Conservation (phyloP, 2,329 filamentous ascomycete genomes). For the Diaporthe ampelina region DNA sequence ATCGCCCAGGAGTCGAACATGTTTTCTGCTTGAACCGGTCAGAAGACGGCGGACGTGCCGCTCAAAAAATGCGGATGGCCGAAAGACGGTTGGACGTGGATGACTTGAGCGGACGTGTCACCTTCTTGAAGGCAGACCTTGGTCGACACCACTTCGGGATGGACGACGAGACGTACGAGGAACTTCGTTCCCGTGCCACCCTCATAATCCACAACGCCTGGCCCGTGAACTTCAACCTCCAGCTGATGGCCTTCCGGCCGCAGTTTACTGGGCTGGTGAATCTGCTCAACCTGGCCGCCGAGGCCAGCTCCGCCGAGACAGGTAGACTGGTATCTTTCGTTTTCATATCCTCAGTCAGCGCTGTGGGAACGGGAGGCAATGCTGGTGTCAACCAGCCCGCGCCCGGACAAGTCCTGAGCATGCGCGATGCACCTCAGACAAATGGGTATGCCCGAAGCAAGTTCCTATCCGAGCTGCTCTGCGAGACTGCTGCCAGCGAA, state of each 20-base stretch:
- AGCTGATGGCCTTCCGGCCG: neutral
- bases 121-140: conserved; percentile 43
- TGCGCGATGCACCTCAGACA: neutral
- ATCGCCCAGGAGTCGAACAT: conserved; percentile 10
- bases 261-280: neutral
- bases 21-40: conserved; percentile 30
- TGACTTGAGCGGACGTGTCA: conserved; percentile 42
- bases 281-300: neutral
- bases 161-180: neutral
- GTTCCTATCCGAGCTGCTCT: neutral
- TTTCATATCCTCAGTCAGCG: neutral
- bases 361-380: neutral
- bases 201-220: neutral
- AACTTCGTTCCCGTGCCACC: neutral
- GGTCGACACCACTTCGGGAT: neutral
- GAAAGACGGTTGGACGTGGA: neutral
- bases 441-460: neutral
- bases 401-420: neutral
- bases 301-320: neutral
- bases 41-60: conserved; percentile 1
- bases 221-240: neutral
- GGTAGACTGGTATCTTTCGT: neutral
- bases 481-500: neutral
- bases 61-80: conserved; percentile 21
- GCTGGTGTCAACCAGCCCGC: too few relatives aligned